Evolutionary conservation across 1,284 basidiomycete species (phyloP).

Genomic region (Tetrapyrgos nigripes): DNA sequence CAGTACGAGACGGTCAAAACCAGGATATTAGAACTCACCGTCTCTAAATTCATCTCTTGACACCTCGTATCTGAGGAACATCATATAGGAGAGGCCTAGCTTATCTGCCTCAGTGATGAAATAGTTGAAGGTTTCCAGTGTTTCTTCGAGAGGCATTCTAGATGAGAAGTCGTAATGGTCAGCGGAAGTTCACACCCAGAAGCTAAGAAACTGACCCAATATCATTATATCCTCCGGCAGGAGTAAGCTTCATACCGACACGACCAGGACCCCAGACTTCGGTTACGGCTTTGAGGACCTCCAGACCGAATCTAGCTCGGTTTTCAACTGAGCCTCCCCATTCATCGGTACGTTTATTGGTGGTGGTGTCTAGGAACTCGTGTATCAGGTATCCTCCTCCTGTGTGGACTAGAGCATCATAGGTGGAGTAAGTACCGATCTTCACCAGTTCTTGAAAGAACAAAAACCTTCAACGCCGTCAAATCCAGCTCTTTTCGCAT

Average conservation of each 20-base stretch:
- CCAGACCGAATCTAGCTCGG: conserved; percentile 42
- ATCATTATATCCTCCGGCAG: conserved; percentile 25
- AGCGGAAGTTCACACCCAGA: neutral
- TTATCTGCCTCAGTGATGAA: conserved; percentile 3
- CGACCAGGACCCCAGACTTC: conserved; percentile 55
- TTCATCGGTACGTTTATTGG: conserved; percentile 63
- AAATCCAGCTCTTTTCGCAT: conserved; percentile 66
- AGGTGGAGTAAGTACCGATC: too few species aligned
- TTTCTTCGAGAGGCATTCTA: conserved; percentile 13
- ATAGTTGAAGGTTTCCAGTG: conserved; percentile 6
- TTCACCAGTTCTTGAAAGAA: too few species aligned
- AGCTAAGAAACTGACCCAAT: too few species aligned
- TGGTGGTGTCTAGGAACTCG: conserved; percentile 61
- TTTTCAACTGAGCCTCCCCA: conserved; percentile 69
- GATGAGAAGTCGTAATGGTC: neutral
- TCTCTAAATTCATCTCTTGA: neutral
- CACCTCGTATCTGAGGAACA: neutral
- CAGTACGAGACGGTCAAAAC: too few species aligned
- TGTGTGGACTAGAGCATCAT: conserved; percentile 34
- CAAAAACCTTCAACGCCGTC: conserved; percentile 63
- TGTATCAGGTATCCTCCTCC: conserved; percentile 57
- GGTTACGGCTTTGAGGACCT: conserved; percentile 51
- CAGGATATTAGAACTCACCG: too few species aligned
- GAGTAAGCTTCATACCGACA: conserved; percentile 57
- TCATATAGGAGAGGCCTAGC: neutral